Percentiles rank a stretch among this genome's conserved stretches.
These are phyloP conservation scores for Aurantiochytrium sp. DNA, from an alignment of 108 stramenopile species.

Conservation along the genomic window DNA sequence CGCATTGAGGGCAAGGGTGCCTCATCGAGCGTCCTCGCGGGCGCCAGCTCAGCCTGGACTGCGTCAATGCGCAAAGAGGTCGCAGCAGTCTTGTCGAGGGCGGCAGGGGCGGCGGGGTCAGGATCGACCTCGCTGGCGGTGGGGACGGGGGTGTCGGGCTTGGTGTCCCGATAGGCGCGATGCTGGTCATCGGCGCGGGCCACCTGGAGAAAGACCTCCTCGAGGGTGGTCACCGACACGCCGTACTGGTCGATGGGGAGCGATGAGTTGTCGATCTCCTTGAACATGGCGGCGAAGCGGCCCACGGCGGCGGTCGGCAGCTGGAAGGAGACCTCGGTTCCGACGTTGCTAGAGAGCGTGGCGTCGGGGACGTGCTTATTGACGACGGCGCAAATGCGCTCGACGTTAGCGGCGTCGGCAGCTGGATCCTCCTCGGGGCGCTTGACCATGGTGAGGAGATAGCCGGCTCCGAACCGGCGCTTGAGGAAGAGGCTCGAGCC, in stretches of 20 bases:
- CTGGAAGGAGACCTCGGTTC: slow-evolving; percentile 57
- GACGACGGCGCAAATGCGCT: slow-evolving; percentile 4
- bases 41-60: no score
- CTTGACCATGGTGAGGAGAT: neutral
- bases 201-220: slow-evolving; percentile 57
- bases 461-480: slow-evolving; percentile 31
- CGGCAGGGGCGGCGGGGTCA: no score
- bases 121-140: neutral
- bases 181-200: neutral
- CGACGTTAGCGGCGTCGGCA: neutral
- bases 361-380: slow-evolving; percentile 35
- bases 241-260: slow-evolving; percentile 57
- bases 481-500: slow-evolving; percentile 38
- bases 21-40: neutral
- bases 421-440: neutral
- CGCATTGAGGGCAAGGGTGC: neutral
- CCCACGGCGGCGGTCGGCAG: slow-evolving; percentile 44
- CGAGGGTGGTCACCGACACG: slow-evolving; percentile 58
- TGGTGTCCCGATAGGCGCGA: neutral
- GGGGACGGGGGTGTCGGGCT: neutral
- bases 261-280: slow-evolving; percentile 40
- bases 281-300: slow-evolving; percentile 43
- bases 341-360: slow-evolving; percentile 45
- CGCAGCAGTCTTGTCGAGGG: no score
- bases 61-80: no score